Evolutionary conservation across 257 asterid genomes (phyloP).

Genomic region (Cruciata laevipes): DNA sequence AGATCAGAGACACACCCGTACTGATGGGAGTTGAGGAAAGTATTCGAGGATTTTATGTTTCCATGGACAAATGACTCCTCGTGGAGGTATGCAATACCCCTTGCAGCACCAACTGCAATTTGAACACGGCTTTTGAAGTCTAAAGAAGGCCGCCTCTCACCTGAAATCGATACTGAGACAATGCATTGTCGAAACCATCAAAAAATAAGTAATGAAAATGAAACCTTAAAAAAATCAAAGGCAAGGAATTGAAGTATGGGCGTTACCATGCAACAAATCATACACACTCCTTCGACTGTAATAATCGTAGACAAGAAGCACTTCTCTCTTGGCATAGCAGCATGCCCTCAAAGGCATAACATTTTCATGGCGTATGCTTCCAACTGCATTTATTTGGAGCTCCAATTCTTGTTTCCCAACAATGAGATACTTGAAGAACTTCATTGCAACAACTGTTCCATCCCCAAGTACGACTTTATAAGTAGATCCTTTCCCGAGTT

Average conservation of each 20-base stretch:
- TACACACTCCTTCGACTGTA: conserved; percentile 63
- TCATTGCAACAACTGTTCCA: conserved; percentile 67
- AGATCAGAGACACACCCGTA: conserved; percentile 72
- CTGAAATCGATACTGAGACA: too few species aligned
- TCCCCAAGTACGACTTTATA: conserved; percentile 81
- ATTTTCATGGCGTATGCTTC: conserved; percentile 29
- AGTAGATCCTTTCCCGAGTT: conserved; percentile 80
- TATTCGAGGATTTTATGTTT: conserved; percentile 63
- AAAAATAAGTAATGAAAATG: too few species aligned
- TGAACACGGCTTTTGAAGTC: conserved; percentile 61
- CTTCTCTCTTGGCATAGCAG: conserved; percentile 58
- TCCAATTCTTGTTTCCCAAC: conserved; percentile 82
- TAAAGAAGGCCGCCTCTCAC: conserved; percentile 29
- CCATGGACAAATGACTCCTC: conserved; percentile 64
- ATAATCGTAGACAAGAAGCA: conserved; percentile 81
- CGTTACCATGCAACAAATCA: conserved; percentile 77
- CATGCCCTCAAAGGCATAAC: conserved; percentile 75
- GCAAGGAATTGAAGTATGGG: too few species aligned
- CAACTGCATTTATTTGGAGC: conserved; percentile 64
- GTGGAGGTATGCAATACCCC: conserved; percentile 68
- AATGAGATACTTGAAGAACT: conserved; percentile 71
- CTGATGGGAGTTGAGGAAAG: conserved; percentile 51
- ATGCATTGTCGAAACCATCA: too few species aligned
- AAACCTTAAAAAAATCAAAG: too few species aligned
- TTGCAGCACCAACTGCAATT: conserved; percentile 64